Evolutionary conservation across 1,284 basidiomycete genomes (phyloP).

Genomic region (Ustanciosporium gigantosporum): DNA sequence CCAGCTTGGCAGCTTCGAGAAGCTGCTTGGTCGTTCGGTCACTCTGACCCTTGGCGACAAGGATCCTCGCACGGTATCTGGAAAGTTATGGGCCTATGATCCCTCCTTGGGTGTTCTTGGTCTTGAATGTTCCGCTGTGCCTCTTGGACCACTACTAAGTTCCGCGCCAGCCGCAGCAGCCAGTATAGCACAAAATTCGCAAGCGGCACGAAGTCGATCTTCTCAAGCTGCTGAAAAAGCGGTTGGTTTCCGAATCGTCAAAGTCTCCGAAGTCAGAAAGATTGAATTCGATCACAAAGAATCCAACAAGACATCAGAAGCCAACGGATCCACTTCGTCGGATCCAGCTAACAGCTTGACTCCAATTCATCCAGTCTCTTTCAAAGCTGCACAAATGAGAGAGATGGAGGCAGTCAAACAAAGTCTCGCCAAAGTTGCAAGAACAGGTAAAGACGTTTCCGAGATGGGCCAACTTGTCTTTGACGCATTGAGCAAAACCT

Average conservation of each 20-base stretch:
- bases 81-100: slow-evolving; percentile 57
- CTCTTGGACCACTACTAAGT: slow-evolving; percentile 1
- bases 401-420: slow-evolving; percentile 43
- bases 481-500: slow-evolving; percentile 58
- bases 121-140: slow-evolving; percentile 42
- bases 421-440: slow-evolving; percentile 36
- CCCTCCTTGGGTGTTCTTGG: slow-evolving; percentile 43
- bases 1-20: slow-evolving; percentile 24
- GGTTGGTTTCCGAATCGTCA: slow-evolving; percentile 53
- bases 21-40: slow-evolving; percentile 25
- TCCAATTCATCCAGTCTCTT: slow-evolving; percentile 24
- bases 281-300: slow-evolving; percentile 29
- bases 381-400: slow-evolving; percentile 35
- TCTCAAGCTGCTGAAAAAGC: slow-evolving; percentile 8
- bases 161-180: slow-evolving; percentile 39
- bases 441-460: slow-evolving; percentile 45
- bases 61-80: slow-evolving; percentile 23
- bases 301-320: not conserved
- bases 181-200: slow-evolving; percentile 26
- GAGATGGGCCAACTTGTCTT: slow-evolving; percentile 50
- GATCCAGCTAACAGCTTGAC: slow-evolving; percentile 14
- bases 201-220: slow-evolving; percentile 26
- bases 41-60: slow-evolving; percentile 33
- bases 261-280: slow-evolving; percentile 44
- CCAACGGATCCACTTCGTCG: slow-evolving; percentile 6